Evolutionary conservation across 1,139 yeast species (phyloP), one percentile per base, ranked within the genome.

Genomic region (Diutina siamensis): DNA sequence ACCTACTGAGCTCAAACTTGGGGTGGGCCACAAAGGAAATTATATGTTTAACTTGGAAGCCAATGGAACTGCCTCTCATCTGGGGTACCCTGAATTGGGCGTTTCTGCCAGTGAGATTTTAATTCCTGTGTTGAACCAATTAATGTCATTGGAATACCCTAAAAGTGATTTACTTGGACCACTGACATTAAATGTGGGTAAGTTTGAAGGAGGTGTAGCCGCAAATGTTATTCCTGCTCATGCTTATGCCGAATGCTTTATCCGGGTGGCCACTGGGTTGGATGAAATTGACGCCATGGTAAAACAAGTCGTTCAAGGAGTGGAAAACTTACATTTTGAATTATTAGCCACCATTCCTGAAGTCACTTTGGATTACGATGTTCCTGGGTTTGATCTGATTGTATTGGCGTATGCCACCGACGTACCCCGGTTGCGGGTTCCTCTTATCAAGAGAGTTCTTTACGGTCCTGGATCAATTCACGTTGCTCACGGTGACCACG

Each of bases 51-150:
- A 65, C 31, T 53, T 79, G 35, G 52, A 58, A 28, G 78, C 74
- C 21, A 55, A 61, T 8, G 89, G 89, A 12, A 68, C 70, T 48
- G 78, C 86, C 2, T 64, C 80, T 3, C 89, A 82, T 56, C 76
- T 83, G 4, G 87, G 87, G 1, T 80, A 80, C 57, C 89, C 89
- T 3, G 74, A 80, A 45, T 64, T 79, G 38, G 88, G 88, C 1
- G 61, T 78, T 46, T 77, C 78, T 46, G 85, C 88, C 2, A 72
- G 76, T 44, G 77, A 74, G 46, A 74, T 73, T 47, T 56, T 82
- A 44, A 61, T 81, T 44, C 75, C 78, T 20, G 67, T 75, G 1
- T 65, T 80, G 57, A 52, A 57, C 48, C 52, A 61, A 3, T 53
- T 67, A 28, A 53, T 63, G 32, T 46, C 52, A 3, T 54, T 68